Evolutionary conservation across 75 land plant species (phyloP), one percentile per base, ranked within the genome.

Genomic region (Sequoiadendron giganteum): DNA sequence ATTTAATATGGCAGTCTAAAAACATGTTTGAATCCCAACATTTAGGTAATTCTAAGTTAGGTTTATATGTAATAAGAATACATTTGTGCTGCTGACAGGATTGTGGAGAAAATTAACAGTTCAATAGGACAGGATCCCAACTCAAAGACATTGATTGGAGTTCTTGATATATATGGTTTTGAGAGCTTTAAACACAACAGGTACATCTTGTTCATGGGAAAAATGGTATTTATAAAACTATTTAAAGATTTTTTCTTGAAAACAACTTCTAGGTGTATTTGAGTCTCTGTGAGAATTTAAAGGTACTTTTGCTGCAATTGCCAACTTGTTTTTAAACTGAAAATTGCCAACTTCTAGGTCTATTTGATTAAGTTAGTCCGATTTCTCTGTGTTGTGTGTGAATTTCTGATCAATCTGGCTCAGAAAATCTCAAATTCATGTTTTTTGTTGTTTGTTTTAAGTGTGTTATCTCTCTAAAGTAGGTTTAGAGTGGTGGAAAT

Each of bases 141-240:
- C 45, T 97, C 99, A 61, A 91, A 92, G 76, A 91, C 89, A 58
- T 75, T 95, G 87, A 97, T 97, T 89, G 99, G 99, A 39, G 95
- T 97, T 45, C 97, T 97, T 92, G 99, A 97, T 91, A 97, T 97
- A 40, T 97, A 97, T 91, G 99, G 99, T 25, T 97, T 97, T 90
- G 99, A 97, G 86, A 97, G 98, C 88, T 97, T 97, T 86, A 93
- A 97, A 87, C 82, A 47, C 86, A 97, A 97, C 89, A 97, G 99
- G 99, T 97, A 89, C 25, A 4, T 45, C 25, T 42, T 79, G n/a
- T 79, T 40, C 82, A 21, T 42, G 28, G 28, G 3, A 40, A 42
- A 79, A 79, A 42, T 79, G 43, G 25, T 42, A 79, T 79, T 39
- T 42, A 2, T 42, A 42, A 40, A 40, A 40, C 9, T 61, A 6